Evolutionary conservation across 2,329 filamentous ascomycete genomes (phyloP).

Genomic region (Talaromyces islandicus): DNA sequence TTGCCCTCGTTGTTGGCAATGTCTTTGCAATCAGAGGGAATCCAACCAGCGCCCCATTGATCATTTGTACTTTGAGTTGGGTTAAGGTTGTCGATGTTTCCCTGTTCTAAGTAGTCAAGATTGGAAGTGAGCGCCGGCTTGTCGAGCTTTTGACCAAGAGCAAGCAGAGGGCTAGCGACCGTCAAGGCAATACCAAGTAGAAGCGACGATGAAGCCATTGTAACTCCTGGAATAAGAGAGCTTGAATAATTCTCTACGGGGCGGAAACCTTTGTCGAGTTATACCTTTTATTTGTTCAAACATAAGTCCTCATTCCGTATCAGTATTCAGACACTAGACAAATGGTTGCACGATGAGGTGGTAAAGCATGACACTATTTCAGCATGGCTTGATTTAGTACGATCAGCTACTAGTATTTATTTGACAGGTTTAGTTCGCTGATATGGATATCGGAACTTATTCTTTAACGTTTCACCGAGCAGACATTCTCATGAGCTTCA

Average conservation of each 20-base stretch:
- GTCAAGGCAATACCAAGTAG: not conserved
- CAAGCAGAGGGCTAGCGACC: not conserved
- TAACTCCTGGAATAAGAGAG: not conserved
- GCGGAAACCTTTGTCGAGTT: not conserved
- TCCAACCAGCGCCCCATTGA: conserved; percentile 7
- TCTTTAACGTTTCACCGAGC: not conserved
- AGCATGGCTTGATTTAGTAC: not conserved
- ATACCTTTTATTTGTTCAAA: not conserved
- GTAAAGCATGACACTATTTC: not conserved
- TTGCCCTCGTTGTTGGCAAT: conserved; percentile 6
- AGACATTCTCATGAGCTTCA: not conserved
- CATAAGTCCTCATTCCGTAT: not conserved
- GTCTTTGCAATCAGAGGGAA: conserved; percentile 5
- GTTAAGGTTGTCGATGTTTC: conserved; percentile 1
- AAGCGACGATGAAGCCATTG: not conserved
- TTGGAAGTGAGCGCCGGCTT: conserved; percentile 7
- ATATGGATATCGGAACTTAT: not conserved
- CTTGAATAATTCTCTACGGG: not conserved
- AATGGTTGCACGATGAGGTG: not conserved
- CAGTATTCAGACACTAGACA: not conserved
- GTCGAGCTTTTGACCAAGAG: not conserved
- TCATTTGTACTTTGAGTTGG: conserved; percentile 4
- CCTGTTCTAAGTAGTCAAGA: conserved; percentile 6
- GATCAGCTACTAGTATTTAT: not conserved
- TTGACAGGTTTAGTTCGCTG: not conserved